Evolutionary conservation across 148 eudicot genomes (phyloP).

Genomic region (Amaranthus palmeri): DNA sequence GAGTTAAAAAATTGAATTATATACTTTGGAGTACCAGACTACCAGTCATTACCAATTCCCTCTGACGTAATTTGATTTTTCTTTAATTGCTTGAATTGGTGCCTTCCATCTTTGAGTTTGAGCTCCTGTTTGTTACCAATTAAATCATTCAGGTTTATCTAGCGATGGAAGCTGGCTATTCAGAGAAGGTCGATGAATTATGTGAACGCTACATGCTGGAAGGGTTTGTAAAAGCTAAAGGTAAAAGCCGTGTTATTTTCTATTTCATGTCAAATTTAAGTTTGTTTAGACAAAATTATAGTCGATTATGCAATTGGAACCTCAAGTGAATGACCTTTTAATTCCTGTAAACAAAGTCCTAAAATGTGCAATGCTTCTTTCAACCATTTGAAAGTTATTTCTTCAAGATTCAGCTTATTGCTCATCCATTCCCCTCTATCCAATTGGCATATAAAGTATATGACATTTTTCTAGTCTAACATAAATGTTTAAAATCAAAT

Average conservation of each 20-base stretch:
- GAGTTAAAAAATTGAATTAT: no score
- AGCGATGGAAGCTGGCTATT: slow-evolving; percentile 99
- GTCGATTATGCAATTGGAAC: no score
- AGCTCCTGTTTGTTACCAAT: neutral
- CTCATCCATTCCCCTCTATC: no score
- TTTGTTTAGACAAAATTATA: slow-evolving; percentile 5
- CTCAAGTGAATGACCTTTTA: no score
- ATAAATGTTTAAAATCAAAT: neutral
- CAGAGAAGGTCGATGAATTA: slow-evolving; percentile 85
- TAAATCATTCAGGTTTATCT: slow-evolving; percentile 57
- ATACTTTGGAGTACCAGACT: no score
- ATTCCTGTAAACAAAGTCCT: no score
- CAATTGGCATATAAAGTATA: no score
- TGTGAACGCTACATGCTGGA: slow-evolving; percentile 75
- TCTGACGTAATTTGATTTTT: slow-evolving; percentile 1
- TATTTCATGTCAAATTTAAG: slow-evolving; percentile 1
- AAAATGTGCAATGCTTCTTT: no score
- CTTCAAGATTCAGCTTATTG: no score
- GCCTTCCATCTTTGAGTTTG: neutral
- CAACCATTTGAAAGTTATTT: no score
- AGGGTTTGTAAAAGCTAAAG: slow-evolving; percentile 66
- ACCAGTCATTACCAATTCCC: neutral
- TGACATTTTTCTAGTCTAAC: neutral
- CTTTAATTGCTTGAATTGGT: neutral
- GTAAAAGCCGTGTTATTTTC: slow-evolving; percentile 27